Base-by-base conservation (phyloP, 2,329 filamentous ascomycete genomes). In the Apiospora kogelbergensis region DNA sequence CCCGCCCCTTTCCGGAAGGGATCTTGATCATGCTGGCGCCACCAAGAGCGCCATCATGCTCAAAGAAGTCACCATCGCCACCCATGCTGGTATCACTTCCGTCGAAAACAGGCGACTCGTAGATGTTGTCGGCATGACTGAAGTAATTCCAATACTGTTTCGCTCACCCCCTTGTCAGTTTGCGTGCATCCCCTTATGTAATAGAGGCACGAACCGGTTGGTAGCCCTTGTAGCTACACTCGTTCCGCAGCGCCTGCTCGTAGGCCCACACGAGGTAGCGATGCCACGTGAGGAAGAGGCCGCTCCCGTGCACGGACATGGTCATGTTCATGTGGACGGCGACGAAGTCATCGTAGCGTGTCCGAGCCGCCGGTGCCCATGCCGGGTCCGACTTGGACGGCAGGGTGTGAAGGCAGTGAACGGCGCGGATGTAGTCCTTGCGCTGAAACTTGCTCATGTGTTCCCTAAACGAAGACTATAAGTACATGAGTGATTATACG, bases 1-100 rank as follows among this genome's bases (percentile, higher is more conserved):
- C 88, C 57, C 88, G 88, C 15, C 88, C 88, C 11, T 81, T 80
- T 17, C 85, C 87, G 0, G 83, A 82, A 2, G 83, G 84, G 44
- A 74, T 24, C 2, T 73, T 41, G 72, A 73, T 66, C 67, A 71
- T 69, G 77, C 74, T 67, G 76, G 45, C 26, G 72, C 68, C 45
- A 46, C 24, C 9, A 69, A 46, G 57, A 73, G 76, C 13, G 75
- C 71, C 57, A 11, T 53, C 46, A 4, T 53, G 46, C 46, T 53
- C 22, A 24, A 63, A 63, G 6, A n/a, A 40, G 3, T 37, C 30
- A 26, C 86, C 85, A 69, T 88, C 83, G 24, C 85, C 84, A 30
- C 82, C 81, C 80, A 87, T 76, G 65, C 81, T 84, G 65, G 82
- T 85, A 37, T 81, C 82, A 70, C 83, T 84, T 64, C 87, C 87